A percentile compares a stretch with the other conserved stretches of the same genome.
phyloP scores from a whole-genome alignment of 805 yeast genomes.

The Komagataella mondaviorum region DNA sequence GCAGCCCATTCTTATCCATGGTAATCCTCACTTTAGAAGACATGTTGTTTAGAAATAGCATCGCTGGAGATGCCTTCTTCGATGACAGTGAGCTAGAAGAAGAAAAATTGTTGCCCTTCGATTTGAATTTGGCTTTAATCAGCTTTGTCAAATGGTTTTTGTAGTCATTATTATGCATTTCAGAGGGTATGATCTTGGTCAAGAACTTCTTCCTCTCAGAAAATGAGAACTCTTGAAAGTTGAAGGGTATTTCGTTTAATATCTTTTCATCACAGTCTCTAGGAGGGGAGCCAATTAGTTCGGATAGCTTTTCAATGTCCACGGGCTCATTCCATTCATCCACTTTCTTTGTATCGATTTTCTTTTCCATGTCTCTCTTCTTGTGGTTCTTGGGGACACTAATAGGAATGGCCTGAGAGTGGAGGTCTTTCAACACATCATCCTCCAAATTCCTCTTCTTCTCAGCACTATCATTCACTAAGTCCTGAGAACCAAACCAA shows the following conservation, averaged over 20 bases:
- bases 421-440: conserved; percentile 8
- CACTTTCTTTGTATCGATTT: neutral
- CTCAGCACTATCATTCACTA: neutral
- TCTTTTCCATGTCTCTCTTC: neutral
- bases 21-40: neutral
- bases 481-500: conserved; percentile 24
- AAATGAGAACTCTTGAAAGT: conserved; percentile 37
- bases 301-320: neutral
- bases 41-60: conserved; percentile 1
- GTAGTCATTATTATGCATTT: conserved; percentile 11
- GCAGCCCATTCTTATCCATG: neutral
- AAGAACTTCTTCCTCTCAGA: conserved; percentile 30
- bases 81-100: neutral
- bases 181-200: conserved; percentile 14
- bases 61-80: conserved; percentile 1
- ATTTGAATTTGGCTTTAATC: conserved; percentile 9
- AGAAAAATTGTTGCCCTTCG: neutral
- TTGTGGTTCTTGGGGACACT: conserved; percentile 1
- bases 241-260: conserved; percentile 29
- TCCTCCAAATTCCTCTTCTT: neutral
- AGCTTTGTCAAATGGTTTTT: conserved; percentile 17
- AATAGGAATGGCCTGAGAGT: conserved; percentile 17
- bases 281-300: conserved; percentile 11
- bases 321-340: neutral
- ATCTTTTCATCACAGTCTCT: conserved; percentile 25